phyloP scores from a whole-genome alignment of 805 yeast species.

The Ogataea naganishii region DNA sequence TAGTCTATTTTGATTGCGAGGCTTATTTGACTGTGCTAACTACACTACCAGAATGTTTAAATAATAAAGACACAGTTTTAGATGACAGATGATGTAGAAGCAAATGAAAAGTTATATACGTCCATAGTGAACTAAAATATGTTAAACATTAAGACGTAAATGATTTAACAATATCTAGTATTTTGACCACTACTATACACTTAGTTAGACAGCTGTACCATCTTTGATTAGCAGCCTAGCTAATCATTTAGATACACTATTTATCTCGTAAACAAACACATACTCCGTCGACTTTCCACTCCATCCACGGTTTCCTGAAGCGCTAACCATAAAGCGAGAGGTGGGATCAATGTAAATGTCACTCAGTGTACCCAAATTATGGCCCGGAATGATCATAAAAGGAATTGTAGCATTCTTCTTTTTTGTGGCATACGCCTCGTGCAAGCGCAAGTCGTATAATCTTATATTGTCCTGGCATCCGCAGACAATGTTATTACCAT shows the following conservation, averaged over 20 bases:
- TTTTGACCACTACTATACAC: no score
- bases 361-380: constrained; percentile 86
- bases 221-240: no score
- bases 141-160: no score
- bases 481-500: constrained; percentile 68
- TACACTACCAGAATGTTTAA: no score
- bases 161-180: no score
- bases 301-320: constrained; percentile 97
- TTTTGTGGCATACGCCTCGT: constrained; percentile 19
- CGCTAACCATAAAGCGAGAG: constrained; percentile 78
- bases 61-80: no score
- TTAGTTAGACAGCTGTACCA: no score
- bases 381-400: constrained; percentile 89
- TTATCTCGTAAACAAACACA: constrained; percentile 76
- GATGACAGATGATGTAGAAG: no score
- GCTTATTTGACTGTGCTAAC: no score
- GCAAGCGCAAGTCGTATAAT: constrained; percentile 61
- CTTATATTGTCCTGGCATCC: constrained; percentile 89
- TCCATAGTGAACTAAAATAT: no score
- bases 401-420: constrained; percentile 46
- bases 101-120: no score
- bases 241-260: constrained; percentile 30
- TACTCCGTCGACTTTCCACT: constrained; percentile 73
- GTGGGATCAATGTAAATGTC: constrained; percentile 77
- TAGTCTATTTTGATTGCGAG: no score